These are phyloP conservation scores for Hanseniaspora hatyaiensis DNA, from an alignment of 805 yeast species.

Conservation along the genomic window DNA sequence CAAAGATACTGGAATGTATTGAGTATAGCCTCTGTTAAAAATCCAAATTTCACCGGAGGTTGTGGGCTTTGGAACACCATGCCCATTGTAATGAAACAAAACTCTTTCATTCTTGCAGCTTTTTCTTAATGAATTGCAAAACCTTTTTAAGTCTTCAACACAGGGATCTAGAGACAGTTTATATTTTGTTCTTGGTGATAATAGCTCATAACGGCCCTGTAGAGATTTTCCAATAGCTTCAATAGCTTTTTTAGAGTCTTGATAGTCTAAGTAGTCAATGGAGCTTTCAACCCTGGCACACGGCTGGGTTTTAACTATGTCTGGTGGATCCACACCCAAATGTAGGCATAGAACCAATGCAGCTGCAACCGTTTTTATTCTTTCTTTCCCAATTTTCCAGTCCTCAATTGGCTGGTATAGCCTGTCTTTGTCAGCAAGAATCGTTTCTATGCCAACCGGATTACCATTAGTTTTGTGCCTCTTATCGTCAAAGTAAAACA, in stretches of 20 bases:
- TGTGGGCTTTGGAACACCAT: conserved; percentile 96
- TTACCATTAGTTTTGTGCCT: conserved; percentile 84
- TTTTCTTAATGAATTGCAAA: conserved; percentile 77
- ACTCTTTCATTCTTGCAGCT: conserved; percentile 90
- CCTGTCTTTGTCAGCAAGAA: conserved; percentile 32
- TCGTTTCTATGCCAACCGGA: conserved; percentile 51
- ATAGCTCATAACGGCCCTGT: conserved; percentile 79
- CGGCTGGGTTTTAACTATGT: conserved; percentile 81
- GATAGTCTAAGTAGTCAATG: conserved; percentile 73
- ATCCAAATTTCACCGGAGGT: conserved; percentile 97
- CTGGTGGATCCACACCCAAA: conserved; percentile 95
- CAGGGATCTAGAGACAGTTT: conserved; percentile 89
- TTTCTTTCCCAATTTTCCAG: conserved; percentile 83
- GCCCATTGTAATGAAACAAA: conserved; percentile 91
- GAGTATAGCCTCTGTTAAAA: conserved; percentile 91
- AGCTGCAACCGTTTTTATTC: conserved; percentile 87
- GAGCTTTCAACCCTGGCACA: conserved; percentile 87
- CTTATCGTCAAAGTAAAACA: conserved; percentile 79
- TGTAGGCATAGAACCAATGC: conserved; percentile 84
- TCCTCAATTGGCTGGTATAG: conserved; percentile 65
- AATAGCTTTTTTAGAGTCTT: conserved; percentile 80
- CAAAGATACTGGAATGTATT: conserved; percentile 90
- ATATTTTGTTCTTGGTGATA: conserved; percentile 76
- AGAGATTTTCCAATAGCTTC: conserved; percentile 82
- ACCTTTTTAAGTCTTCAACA: conserved; percentile 86